A percentile compares a stretch with the other conserved stretches of the same genome.
phyloP scores from a whole-genome alignment of 2,329 filamentous ascomycete genomes.

The Aspergillus puulaauensis region DNA sequence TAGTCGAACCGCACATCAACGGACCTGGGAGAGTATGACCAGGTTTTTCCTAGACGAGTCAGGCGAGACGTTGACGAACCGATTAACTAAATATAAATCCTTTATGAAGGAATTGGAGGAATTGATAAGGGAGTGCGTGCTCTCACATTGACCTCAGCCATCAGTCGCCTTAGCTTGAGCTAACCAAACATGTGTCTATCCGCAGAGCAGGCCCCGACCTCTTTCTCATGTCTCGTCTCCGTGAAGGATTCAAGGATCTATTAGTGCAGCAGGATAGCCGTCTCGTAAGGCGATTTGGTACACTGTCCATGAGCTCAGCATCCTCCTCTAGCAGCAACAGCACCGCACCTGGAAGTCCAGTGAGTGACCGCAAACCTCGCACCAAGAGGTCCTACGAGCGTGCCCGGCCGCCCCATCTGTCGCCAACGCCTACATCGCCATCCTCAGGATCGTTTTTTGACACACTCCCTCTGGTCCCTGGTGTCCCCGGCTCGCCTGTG shows the following conservation, averaged over 20 bases:
- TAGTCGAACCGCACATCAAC: constrained; percentile 42
- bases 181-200: background rate
- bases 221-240: constrained; percentile 26
- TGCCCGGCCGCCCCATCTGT: constrained; percentile 25
- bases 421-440: constrained; percentile 30
- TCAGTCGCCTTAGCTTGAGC: constrained; percentile 5
- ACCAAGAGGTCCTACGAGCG: constrained; percentile 38
- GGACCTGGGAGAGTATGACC: constrained; percentile 53
- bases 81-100: constrained; percentile 51
- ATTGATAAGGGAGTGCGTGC: constrained; percentile 47
- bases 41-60: constrained; percentile 48
- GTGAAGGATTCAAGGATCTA: constrained; percentile 26
- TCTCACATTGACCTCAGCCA: background rate
- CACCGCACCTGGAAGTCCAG: constrained; percentile 27
- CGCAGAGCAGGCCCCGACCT: constrained; percentile 28
- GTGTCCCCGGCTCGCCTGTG: constrained; percentile 35
- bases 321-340: constrained; percentile 28
- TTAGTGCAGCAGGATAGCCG: constrained; percentile 31
- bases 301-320: constrained; percentile 25
- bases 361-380: constrained; percentile 27
- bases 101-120: constrained; percentile 49
- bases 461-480: constrained; percentile 30
- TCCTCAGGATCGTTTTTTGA: constrained; percentile 31
- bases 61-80: constrained; percentile 45
- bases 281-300: constrained; percentile 25